These are phyloP conservation scores for Candida saitoana DNA, from an alignment of 805 yeast species.

Conservation along the genomic window DNA sequence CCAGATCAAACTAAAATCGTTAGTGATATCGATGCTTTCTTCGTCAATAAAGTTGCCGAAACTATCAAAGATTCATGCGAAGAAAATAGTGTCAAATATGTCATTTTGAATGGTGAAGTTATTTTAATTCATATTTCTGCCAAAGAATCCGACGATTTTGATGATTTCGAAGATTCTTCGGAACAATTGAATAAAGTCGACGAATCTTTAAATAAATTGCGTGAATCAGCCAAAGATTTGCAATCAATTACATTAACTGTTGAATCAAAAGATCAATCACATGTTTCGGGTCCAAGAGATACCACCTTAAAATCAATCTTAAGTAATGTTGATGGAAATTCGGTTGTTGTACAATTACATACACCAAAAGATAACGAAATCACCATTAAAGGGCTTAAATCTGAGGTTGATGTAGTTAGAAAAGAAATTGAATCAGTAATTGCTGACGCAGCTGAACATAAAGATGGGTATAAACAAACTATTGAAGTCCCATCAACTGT, in stretches of 20 bases:
- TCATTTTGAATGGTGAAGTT: constrained; percentile 53
- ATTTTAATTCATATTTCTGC: constrained; percentile 53
- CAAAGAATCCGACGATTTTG: constrained; percentile 25
- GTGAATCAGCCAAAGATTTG: constrained; percentile 55
- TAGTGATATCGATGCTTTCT: constrained; percentile 63
- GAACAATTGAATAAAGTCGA: constrained; percentile 54
- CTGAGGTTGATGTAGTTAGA: constrained; percentile 53
- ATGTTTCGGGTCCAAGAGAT: constrained; percentile 52
- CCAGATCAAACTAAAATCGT: constrained; percentile 61
- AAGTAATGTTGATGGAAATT: constrained; percentile 31
- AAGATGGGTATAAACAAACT: constrained; percentile 41
- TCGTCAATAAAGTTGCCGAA: constrained; percentile 43
- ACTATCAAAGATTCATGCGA: constrained; percentile 40
- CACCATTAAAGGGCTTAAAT: constrained; percentile 63
- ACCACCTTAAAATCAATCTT: constrained; percentile 51
- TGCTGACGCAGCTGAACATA: constrained; percentile 51
- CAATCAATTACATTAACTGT: constrained; percentile 49
- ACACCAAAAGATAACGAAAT: constrained; percentile 47
- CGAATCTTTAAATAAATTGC: constrained; percentile 51
- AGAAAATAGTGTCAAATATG: constrained; percentile 48
- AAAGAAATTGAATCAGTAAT: constrained; percentile 51
- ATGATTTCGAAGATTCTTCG: constrained; percentile 60
- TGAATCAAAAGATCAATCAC: constrained; percentile 52
- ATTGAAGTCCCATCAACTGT: constrained; percentile 62
- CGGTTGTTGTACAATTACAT: constrained; percentile 48